Conservation (phyloP, 768 basidiomycete genomes). For the Trametes maxima region DNA sequence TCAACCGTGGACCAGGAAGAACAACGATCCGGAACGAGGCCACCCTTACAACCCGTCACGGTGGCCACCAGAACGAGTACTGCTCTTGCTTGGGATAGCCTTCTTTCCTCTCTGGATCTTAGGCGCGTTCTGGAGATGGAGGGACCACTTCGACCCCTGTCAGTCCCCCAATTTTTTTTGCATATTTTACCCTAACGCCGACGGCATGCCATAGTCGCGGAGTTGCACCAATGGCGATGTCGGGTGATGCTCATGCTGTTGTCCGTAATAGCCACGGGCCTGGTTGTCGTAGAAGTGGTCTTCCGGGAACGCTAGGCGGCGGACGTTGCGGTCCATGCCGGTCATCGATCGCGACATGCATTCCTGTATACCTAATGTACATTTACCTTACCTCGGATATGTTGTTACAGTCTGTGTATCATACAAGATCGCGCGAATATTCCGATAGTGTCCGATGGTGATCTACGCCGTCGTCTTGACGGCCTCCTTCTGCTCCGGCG, state of each 20-base stretch:
- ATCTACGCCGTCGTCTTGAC: constrained; percentile 36
- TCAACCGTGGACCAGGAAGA: background rate
- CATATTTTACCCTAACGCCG: background rate
- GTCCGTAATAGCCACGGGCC: constrained; percentile 15
- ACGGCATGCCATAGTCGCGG: constrained; percentile 15
- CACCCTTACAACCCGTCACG: constrained; percentile 13
- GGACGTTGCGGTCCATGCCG: background rate
- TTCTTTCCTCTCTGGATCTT: constrained; percentile 26
- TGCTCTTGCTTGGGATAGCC: constrained; percentile 22
- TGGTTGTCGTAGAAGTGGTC: constrained; percentile 22
- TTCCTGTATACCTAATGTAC: constrained; percentile 2
- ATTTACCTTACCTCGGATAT: background rate
- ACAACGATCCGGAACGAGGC: background rate
- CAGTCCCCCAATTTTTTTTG: background rate
- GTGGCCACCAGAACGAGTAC: constrained; percentile 24
- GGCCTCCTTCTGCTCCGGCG: constrained; percentile 31
- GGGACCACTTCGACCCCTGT: constrained; percentile 23
- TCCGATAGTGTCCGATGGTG: background rate
- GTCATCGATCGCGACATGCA: background rate
- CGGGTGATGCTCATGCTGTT: constrained; percentile 23
- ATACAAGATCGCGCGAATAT: constrained; percentile 8
- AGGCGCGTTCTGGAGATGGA: constrained; percentile 20
- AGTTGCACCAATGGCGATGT: constrained; percentile 26
- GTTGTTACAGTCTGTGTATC: constrained; percentile 17
- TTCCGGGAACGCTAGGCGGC: constrained; percentile 19